Conservation (phyloP, 2,329 filamentous ascomycete species). For the Cladosporium sp. region DNA sequence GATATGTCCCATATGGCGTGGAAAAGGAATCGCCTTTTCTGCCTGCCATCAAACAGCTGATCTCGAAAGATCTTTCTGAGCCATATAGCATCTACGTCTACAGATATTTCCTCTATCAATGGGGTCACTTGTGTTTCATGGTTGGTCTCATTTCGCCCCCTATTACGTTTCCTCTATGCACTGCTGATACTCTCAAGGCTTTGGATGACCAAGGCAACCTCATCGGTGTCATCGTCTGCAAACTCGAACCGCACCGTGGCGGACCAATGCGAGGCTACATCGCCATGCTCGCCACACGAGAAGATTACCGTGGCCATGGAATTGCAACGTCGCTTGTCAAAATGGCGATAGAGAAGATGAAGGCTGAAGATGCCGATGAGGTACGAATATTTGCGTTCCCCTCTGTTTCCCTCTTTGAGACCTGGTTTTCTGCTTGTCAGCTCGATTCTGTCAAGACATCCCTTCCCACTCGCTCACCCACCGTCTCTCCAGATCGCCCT, state of each 20-base stretch:
- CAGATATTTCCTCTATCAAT: constrained; percentile 96
- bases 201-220: constrained; percentile 58
- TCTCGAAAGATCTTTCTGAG: constrained; percentile 94
- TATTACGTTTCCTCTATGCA: background rate
- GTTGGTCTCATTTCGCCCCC: constrained; percentile 45
- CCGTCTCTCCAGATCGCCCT: constrained; percentile 66
- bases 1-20: constrained; percentile 57
- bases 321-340: constrained; percentile 85
- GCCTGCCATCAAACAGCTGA: constrained; percentile 82
- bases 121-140: constrained; percentile 96
- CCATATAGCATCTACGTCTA: constrained; percentile 99
- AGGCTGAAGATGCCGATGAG: constrained; percentile 77
- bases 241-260: constrained; percentile 83
- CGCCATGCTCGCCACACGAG: constrained; percentile 92
- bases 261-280: constrained; percentile 92
- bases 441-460: background rate
- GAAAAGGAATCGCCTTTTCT: constrained; percentile 64
- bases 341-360: constrained; percentile 89
- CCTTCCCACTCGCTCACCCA: background rate
- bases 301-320: constrained; percentile 74
- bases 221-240: constrained; percentile 89
- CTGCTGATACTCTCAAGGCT: constrained; percentile 36
- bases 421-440: background rate
- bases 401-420: background rate
- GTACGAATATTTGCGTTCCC: constrained; percentile 36